Base-by-base conservation (phyloP, 495 filamentous ascomycete species). In the Pyrenula aspistea region DNA sequence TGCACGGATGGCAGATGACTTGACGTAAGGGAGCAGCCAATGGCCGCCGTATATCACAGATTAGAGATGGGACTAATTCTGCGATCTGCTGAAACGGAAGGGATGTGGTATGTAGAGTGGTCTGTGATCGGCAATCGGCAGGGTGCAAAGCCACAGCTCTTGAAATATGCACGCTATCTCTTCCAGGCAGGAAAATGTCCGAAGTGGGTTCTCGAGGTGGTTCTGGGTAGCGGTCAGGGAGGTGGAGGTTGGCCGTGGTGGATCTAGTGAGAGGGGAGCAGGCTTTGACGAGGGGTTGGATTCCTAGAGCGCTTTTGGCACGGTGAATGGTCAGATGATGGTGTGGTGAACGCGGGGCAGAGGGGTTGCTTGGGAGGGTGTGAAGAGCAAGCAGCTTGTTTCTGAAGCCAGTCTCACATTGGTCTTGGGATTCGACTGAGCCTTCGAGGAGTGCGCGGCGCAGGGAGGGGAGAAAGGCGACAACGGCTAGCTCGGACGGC, bases 1-100 rank as follows among this genome's bases (percentile, higher is more conserved):
- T 59, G 60, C 60, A 58, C 23, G 51, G 2, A 58, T 52, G 54
- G 42, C 57, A 59, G 57, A 55, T 59, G 57, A 59, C 57, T 56
- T 24, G 47, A 15, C 42, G 36, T 21, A 20, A 42, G 4, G 31
- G 4, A 42, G 31, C 54, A 25, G 49, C 15, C 42, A n/a, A 56
- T 56, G 54, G 19, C 47, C 12, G 54, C 49, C 2, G 54, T 19
- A 54, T 42, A 4, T 42, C 31, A 42, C 31, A 15, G 8, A 42
- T 42, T 42, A 15, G 31, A 42, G 31, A 42, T 42, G 31, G 31
- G 31, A 4, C 31, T 42, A 42, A 15, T 42, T 4, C 31, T 42
- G 31, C 31, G 31, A 42, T 42, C 31, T 42, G 31, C 31, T 42
- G 31, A 42, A 42, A 42, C 31, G 31, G 15, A 42, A 42, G 31